Base-by-base conservation (phyloP, 2,329 filamentous ascomycete genomes). In the Cercospora sp. region DNA sequence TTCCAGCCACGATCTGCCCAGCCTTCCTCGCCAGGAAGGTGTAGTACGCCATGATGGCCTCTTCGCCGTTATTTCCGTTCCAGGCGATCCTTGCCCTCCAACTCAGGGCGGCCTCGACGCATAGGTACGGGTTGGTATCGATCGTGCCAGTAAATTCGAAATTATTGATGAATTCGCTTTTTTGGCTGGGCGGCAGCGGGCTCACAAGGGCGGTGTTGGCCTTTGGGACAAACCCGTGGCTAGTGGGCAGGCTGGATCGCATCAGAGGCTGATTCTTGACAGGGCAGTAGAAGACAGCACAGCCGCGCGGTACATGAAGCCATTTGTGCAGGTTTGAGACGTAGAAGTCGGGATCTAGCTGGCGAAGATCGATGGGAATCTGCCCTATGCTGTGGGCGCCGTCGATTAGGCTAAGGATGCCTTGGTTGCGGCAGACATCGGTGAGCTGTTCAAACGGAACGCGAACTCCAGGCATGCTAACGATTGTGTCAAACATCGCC, bases 281-380 rank as follows among this genome's bases (percentile, higher is more conserved):
- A 0, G 93, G 91, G 1, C 95, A 91, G 79, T 96, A 91, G 71
- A 97, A 87, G 3, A 95, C 82, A 2, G 93, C 93, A 76, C 91
- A 93, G 16, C 90, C 90, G 33, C 94, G 88, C 0, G 94, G 94
- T 0, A 88, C 87, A 75, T 88, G 89, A 7, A 97, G 87, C 94
- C 94, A 98, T 78, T 97, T 97, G 82, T 97, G 92, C 73, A 89
- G 92, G 78, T 97, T 97, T 65, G 86, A 90, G 13, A 94, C 86
- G 75, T 96, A 92, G 81, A 97, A 97, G 79, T 97, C 94, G 0
- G 93, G 89, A 70, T 93, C 87, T 2, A 93, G 81, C 3, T 80
- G 78, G 0, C 77, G 71, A 13, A 97, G 80, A 78, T 96, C 87
- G 7, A 97, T 79, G 0, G 86, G 83, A 7, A 97, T 84, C 79